Conservation (phyloP, 2,329 filamentous ascomycete genomes). For the Penicillium corylophilum region DNA sequence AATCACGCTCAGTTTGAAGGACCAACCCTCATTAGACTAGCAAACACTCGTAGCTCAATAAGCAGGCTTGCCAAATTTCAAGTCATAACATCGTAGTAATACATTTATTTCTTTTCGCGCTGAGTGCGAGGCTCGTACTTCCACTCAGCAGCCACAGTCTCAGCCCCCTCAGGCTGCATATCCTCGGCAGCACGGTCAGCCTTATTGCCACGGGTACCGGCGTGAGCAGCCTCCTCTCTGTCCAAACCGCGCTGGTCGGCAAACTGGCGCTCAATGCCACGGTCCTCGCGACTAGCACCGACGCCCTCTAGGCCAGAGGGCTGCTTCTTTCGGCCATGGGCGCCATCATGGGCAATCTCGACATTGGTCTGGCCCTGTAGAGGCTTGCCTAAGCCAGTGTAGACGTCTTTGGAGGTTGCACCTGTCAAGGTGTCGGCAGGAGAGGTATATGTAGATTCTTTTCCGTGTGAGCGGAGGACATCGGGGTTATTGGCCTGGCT, state of each 20-base stretch:
- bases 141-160: slow-evolving; percentile 27
- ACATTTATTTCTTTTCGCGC: slow-evolving; percentile 9
- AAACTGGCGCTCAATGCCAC: slow-evolving; percentile 22
- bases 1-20: not conserved
- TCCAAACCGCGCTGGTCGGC: slow-evolving; percentile 31
- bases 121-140: slow-evolving; percentile 30
- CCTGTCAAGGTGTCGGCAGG: slow-evolving; percentile 51
- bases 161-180: slow-evolving; percentile 30
- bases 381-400: slow-evolving; percentile 56
- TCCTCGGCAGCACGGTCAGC: slow-evolving; percentile 31
- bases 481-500: slow-evolving; percentile 43
- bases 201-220: slow-evolving; percentile 28
- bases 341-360: slow-evolving; percentile 51
- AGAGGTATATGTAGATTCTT: slow-evolving; percentile 42
- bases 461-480: slow-evolving; percentile 41
- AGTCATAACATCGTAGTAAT: not conserved
- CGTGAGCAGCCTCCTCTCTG: slow-evolving; percentile 22
- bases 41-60: not conserved
- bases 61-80: not conserved
- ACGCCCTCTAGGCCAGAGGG: slow-evolving; percentile 47
- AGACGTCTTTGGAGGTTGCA: slow-evolving; percentile 54
- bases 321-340: slow-evolving; percentile 43
- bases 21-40: not conserved
- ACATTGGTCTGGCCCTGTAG: slow-evolving; percentile 48
- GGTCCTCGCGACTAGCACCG: slow-evolving; percentile 31